Base-by-base conservation (phyloP, 169 alveolate genomes). In the Cryptosporidium parvum region DNA sequence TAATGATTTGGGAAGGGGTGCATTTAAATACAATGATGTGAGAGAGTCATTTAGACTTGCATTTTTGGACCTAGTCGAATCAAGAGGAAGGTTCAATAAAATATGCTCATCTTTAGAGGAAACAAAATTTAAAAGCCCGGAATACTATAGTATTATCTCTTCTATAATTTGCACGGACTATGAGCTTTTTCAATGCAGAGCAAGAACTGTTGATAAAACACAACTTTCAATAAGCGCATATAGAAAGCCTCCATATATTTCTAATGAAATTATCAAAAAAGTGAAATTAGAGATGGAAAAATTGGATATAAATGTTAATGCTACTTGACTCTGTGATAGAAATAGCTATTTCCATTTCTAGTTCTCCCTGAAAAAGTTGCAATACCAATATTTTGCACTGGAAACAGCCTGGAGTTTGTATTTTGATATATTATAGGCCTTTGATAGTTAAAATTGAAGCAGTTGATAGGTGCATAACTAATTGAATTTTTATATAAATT, bases 41-140 rank as follows among this genome's bases (percentile, higher is more conserved):
- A 80, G 75, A 65, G 80, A 80, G 45, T 80, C 89, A 14, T 80
- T 80, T 21, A 59, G 89, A 45, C 75, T 80, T 44, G 89, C 89
- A 45, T 80, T 80, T 59, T 23, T 80, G 37, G 89, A 80, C 45
- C 33, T 80, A 26, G 89, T 80, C 3, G 89, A 80, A 45, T 61
- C 80, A 3, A 80, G 75, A 45, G 67, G 68, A n/a, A 80, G 75
- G 42, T 80, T 80, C 35, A 80, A 62, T 26, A 48, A 80, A 16
- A 42, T 80, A 16, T 67, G 62, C 23, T 67, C 67, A 62, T 42
- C 61, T 29, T 26, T 45, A 1, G 69, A 80, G 16, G 59, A 29
- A 26, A 5, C 33, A 35, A 80, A 42, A 26, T 31, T 23, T 26
- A 62, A 48, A 23, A 48, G 59, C 39, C 89, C 89, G n/a, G 75